phyloP scores from a whole-genome alignment of 257 asterid genomes.

The Buddleja alternifolia region DNA sequence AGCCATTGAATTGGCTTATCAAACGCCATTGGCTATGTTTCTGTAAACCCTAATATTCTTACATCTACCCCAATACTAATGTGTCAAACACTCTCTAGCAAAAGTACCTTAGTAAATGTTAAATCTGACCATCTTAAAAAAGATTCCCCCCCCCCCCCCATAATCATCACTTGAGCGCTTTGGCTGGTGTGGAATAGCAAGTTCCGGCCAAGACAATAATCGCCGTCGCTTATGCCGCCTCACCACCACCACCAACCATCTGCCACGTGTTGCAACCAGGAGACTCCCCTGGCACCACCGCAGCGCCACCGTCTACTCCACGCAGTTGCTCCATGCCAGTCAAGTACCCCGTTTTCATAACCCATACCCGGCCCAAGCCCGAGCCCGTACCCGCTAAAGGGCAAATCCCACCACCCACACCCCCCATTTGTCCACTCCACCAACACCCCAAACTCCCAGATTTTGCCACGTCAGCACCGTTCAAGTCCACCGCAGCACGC shows the following conservation, averaged over 20 bases:
- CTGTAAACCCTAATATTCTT: slow-evolving; percentile 15
- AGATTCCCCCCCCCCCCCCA: neutral
- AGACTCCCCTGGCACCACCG: slow-evolving; percentile 13
- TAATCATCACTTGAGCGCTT: slow-evolving; percentile 42
- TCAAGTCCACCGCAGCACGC: neutral
- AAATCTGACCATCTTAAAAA: slow-evolving; percentile 2
- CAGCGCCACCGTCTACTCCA: slow-evolving; percentile 30
- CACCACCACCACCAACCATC: slow-evolving; percentile 39
- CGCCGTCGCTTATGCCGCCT: slow-evolving; percentile 38
- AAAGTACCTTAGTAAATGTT: neutral
- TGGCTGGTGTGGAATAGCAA: slow-evolving; percentile 63
- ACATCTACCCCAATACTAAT: neutral
- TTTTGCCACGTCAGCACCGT: neutral
- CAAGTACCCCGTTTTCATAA: slow-evolving; percentile 39
- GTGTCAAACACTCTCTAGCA: neutral
- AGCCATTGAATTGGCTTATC: neutral
- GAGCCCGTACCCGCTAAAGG: slow-evolving; percentile 37
- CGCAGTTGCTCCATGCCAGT: slow-evolving; percentile 57
- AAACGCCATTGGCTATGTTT: neutral
- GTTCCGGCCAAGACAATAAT: slow-evolving; percentile 62
- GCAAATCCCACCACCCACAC: slow-evolving; percentile 30
- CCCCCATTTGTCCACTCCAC: slow-evolving; percentile 31
- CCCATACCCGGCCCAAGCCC: slow-evolving; percentile 33
- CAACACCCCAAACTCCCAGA: neutral
- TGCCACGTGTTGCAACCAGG: slow-evolving; percentile 50